Percentiles rank a stretch among this genome's conserved stretches.
These are phyloP conservation scores for Usnea hakonensis DNA, from an alignment of 495 filamentous ascomycete species.

Conservation along the genomic window DNA sequence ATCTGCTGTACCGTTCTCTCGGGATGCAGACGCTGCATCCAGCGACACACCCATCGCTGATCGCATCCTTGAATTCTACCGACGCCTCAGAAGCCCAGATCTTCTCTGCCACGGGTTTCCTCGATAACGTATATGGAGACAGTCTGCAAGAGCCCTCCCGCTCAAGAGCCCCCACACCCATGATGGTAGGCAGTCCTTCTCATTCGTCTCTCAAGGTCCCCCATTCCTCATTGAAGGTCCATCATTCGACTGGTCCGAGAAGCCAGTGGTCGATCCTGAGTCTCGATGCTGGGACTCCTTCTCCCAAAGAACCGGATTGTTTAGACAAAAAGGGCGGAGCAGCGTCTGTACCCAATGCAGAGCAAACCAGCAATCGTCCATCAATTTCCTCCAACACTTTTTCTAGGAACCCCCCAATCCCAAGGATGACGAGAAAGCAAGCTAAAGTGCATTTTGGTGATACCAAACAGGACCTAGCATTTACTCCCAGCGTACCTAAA, in stretches of 20 bases:
- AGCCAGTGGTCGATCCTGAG: conserved; percentile 26
- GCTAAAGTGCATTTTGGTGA: conserved; percentile 31
- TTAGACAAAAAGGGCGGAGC: conserved; percentile 35
- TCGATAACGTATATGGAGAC: conserved; percentile 73
- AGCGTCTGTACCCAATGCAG: conserved; percentile 28
- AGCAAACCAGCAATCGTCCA: conserved; percentile 4
- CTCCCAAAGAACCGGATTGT: conserved; percentile 9
- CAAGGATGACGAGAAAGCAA: conserved; percentile 26
- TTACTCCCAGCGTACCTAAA: conserved; percentile 45
- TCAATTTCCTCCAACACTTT: conserved; percentile 7
- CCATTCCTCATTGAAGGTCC: conserved; percentile 1
- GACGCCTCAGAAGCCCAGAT: conserved; percentile 81
- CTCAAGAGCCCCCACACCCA: conserved; percentile 73
- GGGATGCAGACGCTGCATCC: conserved; percentile 54
- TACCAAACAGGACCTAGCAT: conserved; percentile 43
- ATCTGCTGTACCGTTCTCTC: conserved; percentile 78
- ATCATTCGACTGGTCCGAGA: conserved; percentile 14
- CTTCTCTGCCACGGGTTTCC: conserved; percentile 65
- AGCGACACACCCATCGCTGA: conserved; percentile 51
- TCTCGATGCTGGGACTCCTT: conserved; percentile 9
- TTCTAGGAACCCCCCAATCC: conserved; percentile 12
- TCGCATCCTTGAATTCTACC: conserved; percentile 62
- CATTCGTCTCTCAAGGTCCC: conserved; percentile 1
- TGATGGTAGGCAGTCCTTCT: conserved; percentile 53
- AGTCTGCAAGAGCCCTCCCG: conserved; percentile 48